Conservation (phyloP, 768 basidiomycete genomes). For the Hericium rajendrae region DNA sequence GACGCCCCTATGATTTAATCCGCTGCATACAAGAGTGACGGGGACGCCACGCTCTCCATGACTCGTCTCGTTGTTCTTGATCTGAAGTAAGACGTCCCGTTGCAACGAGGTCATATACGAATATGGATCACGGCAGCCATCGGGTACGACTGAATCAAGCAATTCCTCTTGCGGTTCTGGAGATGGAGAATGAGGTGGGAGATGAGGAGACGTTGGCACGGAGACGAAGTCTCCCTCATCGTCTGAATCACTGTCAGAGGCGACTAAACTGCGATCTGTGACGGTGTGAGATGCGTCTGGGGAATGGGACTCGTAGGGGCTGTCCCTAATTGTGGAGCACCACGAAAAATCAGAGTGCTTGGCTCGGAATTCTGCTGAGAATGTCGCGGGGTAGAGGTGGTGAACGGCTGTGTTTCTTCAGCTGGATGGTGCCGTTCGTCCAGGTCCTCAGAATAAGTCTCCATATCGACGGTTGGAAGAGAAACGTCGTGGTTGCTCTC, state of each 20-base stretch:
- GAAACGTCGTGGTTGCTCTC: too few relatives aligned
- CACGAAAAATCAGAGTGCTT: too few relatives aligned
- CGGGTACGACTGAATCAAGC: too few relatives aligned
- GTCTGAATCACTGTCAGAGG: not conserved
- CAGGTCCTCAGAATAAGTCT: too few relatives aligned
- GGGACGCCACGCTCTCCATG: conserved; percentile 2
- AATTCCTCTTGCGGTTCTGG: not conserved
- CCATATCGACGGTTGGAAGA: too few relatives aligned
- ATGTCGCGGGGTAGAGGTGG: too few relatives aligned
- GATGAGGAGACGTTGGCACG: not conserved
- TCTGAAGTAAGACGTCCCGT: conserved; percentile 8
- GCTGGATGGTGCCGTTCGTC: too few relatives aligned
- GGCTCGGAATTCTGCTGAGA: too few relatives aligned
- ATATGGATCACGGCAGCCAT: conserved; percentile 12
- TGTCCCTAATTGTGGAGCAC: not conserved
- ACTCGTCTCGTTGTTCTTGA: conserved; percentile 8
- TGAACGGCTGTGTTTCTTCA: too few relatives aligned
- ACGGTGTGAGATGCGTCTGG: not conserved
- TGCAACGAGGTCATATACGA: conserved; percentile 9
- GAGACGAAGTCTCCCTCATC: not conserved
- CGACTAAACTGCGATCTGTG: not conserved
- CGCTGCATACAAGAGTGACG: not conserved
- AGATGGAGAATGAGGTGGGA: not conserved
- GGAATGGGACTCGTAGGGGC: not conserved
- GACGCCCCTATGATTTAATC: not conserved